phyloP scores from a whole-genome alignment of 768 basidiomycete species.

The Amanita rimosa region DNA sequence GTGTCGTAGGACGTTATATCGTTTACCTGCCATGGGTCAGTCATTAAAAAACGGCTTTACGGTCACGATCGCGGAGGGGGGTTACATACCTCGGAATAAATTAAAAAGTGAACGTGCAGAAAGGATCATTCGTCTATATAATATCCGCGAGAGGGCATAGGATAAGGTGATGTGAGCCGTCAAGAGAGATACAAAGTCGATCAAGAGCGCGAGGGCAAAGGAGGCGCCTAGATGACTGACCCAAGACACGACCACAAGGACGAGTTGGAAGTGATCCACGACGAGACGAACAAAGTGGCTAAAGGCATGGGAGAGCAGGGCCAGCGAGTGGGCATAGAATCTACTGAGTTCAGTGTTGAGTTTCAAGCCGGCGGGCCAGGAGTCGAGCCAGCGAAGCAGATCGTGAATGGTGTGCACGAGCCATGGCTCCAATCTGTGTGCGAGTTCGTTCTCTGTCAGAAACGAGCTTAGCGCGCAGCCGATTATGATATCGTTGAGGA shows the following conservation, averaged over 20 bases:
- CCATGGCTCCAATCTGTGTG: neutral
- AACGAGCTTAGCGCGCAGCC: conserved; percentile 66
- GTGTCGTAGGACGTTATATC: conserved; percentile 76
- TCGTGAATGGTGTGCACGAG: conserved; percentile 37
- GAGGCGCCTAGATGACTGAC: conserved; percentile 45
- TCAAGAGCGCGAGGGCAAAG: conserved; percentile 49
- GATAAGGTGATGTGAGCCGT: conserved; percentile 66
- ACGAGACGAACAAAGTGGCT: conserved; percentile 1
- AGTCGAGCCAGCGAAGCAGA: conserved; percentile 73
- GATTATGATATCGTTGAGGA: conserved; percentile 83
- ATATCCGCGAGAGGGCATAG: conserved; percentile 47
- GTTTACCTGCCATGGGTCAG: conserved; percentile 46
- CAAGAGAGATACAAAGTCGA: conserved; percentile 55
- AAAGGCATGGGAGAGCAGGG: conserved; percentile 13
- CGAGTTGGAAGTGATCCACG: conserved; percentile 2
- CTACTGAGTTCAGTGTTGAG: conserved; percentile 89
- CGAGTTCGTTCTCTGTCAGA: conserved; percentile 35
- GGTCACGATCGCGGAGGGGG: too few relatives aligned
- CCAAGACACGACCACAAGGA: conserved; percentile 20
- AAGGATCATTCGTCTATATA: conserved; percentile 51
- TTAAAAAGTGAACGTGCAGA: conserved; percentile 70
- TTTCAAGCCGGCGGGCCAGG: conserved; percentile 95
- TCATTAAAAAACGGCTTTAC: neutral
- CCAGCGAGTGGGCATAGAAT: conserved; percentile 69
- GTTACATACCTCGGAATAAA: conserved; percentile 54